Base-by-base conservation (phyloP, 2,329 filamentous ascomycete genomes). In the Aspergillus pseudonomiae region DNA sequence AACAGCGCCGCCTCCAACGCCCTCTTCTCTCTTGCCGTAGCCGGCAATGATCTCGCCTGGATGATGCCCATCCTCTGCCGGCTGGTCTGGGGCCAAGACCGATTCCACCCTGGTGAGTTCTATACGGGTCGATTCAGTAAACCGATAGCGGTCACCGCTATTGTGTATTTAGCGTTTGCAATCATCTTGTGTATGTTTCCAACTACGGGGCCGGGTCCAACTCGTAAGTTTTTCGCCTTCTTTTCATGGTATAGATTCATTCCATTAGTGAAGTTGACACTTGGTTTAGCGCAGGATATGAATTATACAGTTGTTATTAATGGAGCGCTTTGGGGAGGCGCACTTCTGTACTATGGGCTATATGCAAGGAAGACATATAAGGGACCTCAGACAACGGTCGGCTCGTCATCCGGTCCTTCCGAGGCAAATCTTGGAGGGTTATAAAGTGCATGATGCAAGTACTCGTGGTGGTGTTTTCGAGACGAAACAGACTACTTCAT, bases 251-350 rank as follows among this genome's bases (percentile, higher is more conserved):
- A n/a, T 14, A 52, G 34, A 75, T 7, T 11, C 62, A 14, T 57
- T 36, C 19, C 39, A 19, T n/a, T n/a, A 4, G 1, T 7, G 19
- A 41, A n/a, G 39, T 10, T 63, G 41, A 57, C 45, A 3, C 21
- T 16, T 60, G 19, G 11, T 57, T 12, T 61, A 79, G 77, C 79
- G 0, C 68, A 82, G 57, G 74, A 74, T 41, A 88, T 88, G 86
- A 89, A 88, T 66, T 88, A 88, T 70, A 87, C 86, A 0, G 80
- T 87, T 5, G 86, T 88, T 6, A 85, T 89, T 63, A 87, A 87
- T 66, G 79, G 79, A 57, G 79, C 81, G 1, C 81, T 88, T 2
- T 88, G 86, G 86, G 79, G 81, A 12, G 85, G 85, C 4, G 80
- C 82, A 0, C 65, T 87, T 63, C 53, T 81, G 3, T 88, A 88